These are phyloP conservation scores for Beauveria bassiana DNA, from an alignment of 2,329 filamentous ascomycete genomes.

Conservation along the genomic window DNA sequence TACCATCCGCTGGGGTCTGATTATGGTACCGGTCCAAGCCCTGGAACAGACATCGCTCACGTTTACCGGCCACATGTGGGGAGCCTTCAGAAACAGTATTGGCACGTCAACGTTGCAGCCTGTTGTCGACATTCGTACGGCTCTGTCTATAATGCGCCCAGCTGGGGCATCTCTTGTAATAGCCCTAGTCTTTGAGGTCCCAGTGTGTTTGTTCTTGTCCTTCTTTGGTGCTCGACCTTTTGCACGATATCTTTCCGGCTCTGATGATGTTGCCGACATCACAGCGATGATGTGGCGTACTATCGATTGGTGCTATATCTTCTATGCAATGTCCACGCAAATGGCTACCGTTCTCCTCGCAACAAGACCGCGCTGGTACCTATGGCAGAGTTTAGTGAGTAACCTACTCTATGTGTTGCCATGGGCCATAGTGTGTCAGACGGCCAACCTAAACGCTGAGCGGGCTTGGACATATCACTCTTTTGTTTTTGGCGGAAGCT, in stretches of 20 bases:
- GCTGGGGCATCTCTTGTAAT: slow-evolving; percentile 45
- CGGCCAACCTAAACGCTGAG: slow-evolving; percentile 34
- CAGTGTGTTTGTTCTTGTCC: slow-evolving; percentile 55
- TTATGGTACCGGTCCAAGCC: slow-evolving; percentile 65
- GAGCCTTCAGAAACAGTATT: slow-evolving; percentile 32
- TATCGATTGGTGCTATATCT: slow-evolving; percentile 61
- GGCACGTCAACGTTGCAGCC: slow-evolving; percentile 18
- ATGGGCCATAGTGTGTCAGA: slow-evolving; percentile 58
- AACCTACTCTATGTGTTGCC: slow-evolving; percentile 63
- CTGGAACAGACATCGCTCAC: slow-evolving; percentile 57
- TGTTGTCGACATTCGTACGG: slow-evolving; percentile 7
- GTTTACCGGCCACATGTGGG: slow-evolving; percentile 63
- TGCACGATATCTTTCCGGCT: slow-evolving; percentile 53
- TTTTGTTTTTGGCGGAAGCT: slow-evolving; percentile 58
- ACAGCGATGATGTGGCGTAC: slow-evolving; percentile 58
- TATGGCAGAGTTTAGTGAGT: slow-evolving; percentile 57
- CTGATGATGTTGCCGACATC: slow-evolving; percentile 48
- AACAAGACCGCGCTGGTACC: slow-evolving; percentile 57
- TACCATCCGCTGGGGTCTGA: slow-evolving; percentile 64
- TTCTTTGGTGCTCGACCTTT: slow-evolving; percentile 51
- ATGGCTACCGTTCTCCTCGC: slow-evolving; percentile 57
- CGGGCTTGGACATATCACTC: slow-evolving; percentile 62
- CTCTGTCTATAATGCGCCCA: slow-evolving; percentile 38
- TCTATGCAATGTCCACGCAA: slow-evolving; percentile 59
- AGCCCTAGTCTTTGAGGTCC: slow-evolving; percentile 51